phyloP scores from a whole-genome alignment of 306 rosid species.

The Nissolia schottii region DNA sequence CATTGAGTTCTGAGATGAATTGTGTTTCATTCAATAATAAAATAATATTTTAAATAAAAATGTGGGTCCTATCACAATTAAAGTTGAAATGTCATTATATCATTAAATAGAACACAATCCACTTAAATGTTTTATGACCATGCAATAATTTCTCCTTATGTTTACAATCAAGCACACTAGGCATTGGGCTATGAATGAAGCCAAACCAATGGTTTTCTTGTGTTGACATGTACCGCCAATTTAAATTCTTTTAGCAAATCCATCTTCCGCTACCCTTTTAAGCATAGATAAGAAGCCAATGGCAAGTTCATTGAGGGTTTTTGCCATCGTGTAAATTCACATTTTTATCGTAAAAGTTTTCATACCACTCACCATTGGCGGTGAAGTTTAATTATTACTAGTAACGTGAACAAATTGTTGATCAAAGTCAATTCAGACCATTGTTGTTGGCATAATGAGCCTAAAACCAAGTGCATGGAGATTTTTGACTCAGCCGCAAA shows the following conservation, averaged over 20 bases:
- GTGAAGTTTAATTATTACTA: neutral
- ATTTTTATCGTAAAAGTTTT: neutral
- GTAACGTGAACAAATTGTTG: neutral
- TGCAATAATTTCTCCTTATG: no score
- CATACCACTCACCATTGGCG: neutral
- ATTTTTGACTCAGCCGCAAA: neutral
- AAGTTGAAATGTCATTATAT: no score
- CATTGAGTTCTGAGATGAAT: no score
- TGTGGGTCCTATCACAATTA: no score
- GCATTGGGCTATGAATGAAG: neutral
- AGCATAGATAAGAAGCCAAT: no score
- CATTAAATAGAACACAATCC: no score
- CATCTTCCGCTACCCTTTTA: neutral
- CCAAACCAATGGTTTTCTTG: neutral
- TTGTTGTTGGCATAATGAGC: slow-evolving; percentile 3
- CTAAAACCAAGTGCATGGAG: slow-evolving; percentile 1
- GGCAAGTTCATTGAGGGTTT: neutral
- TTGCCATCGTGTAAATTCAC: neutral
- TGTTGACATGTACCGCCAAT: slow-evolving; percentile 7
- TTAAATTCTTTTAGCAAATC: neutral
- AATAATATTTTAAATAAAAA: no score
- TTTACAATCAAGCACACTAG: neutral
- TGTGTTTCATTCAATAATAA: no score
- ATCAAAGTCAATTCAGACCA: neutral
- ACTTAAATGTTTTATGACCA: no score